Evolutionary conservation across 768 basidiomycete genomes (phyloP), one percentile per base, ranked within the genome.

Genomic region (Rhodotorula taiwanensis): DNA sequence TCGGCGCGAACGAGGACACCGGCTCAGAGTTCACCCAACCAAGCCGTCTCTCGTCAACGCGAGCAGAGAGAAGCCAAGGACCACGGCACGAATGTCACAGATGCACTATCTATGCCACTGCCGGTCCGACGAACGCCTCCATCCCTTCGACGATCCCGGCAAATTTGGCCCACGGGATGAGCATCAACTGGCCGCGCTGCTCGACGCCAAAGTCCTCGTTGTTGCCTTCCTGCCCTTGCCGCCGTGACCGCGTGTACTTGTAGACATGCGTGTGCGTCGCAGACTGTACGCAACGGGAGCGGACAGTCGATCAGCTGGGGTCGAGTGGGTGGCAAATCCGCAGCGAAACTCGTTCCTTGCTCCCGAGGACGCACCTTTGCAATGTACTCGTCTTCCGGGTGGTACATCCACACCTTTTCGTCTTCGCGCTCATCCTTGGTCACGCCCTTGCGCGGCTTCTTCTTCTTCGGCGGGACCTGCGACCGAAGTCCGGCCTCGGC

Each of bases 361-460:
- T 16, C 10, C 23, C 11, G 31, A 20, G 16, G 4, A 69, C 82
- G 49, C 54, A 88, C 89, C 78, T 83, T 76, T 59, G 81, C 80
- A 55, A 91, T 83, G 45, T 79, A 79, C 45, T 85, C 84, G 75
- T 95, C 92, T 74, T 95, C 93, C 0, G 87, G 85, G 72, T 95
- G 91, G 77, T 88, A 94, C 4, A 83, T 77, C 71, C 85, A 87
- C 9, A 83, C 77, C 0, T 84, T 82, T 56, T 83, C 83, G 4
- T 71, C 70, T 18, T 79, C 77, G 11, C 75, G 71, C 41, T 48
- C 66, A 60, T 59, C 74, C 67, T 70, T 61, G 21, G 72, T 79
- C 76, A 62, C 70, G 79, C 16, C 43, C 53, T 55, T 55, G 23
- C 54, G 50, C 34, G 62, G 64, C 43, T 64, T 71, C 58, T 56